Conservation (phyloP, 2,329 filamentous ascomycete species). For the Xylariaceae sp. region DNA sequence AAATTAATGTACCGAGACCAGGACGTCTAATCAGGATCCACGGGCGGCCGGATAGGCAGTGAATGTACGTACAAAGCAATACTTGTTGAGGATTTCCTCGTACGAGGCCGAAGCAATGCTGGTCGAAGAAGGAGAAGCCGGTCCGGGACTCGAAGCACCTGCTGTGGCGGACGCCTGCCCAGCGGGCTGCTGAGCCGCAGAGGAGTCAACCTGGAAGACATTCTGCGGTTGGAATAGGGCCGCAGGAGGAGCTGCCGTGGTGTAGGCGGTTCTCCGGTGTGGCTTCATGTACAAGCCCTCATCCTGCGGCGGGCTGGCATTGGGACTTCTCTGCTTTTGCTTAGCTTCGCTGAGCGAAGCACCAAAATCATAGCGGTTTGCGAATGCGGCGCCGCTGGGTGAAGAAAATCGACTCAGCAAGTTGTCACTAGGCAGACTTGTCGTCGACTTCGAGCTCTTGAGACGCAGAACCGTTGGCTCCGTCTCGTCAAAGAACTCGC, state of each 20-base stretch:
- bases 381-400: slow-evolving; percentile 69
- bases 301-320: slow-evolving; percentile 43
- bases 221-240: slow-evolving; percentile 14
- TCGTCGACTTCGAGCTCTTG: slow-evolving; percentile 61
- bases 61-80: slow-evolving; percentile 93
- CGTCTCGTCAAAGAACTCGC: slow-evolving; percentile 60
- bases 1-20: slow-evolving; percentile 9
- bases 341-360: slow-evolving; percentile 84
- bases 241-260: slow-evolving; percentile 17
- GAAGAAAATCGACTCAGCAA: slow-evolving; percentile 47
- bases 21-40: slow-evolving; percentile 16
- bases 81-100: slow-evolving; percentile 95
- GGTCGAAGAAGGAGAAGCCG: slow-evolving; percentile 46
- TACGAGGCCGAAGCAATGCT: slow-evolving; percentile 81
- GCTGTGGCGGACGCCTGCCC: slow-evolving; percentile 10
- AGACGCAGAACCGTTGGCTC: slow-evolving; percentile 57
- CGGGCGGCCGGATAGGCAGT: slow-evolving; percentile 14
- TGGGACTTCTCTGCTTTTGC: slow-evolving; percentile 57
- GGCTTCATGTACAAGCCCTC: slow-evolving; percentile 55
- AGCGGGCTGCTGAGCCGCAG: slow-evolving; percentile 7
- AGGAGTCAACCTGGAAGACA: slow-evolving; percentile 4
- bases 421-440: slow-evolving; percentile 59
- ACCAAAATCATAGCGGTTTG: slow-evolving; percentile 91
- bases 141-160: slow-evolving; percentile 31
- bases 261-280: slow-evolving; percentile 36